phyloP scores from a whole-genome alignment of 257 asterid genomes.

The Haberlea rhodopensis region DNA sequence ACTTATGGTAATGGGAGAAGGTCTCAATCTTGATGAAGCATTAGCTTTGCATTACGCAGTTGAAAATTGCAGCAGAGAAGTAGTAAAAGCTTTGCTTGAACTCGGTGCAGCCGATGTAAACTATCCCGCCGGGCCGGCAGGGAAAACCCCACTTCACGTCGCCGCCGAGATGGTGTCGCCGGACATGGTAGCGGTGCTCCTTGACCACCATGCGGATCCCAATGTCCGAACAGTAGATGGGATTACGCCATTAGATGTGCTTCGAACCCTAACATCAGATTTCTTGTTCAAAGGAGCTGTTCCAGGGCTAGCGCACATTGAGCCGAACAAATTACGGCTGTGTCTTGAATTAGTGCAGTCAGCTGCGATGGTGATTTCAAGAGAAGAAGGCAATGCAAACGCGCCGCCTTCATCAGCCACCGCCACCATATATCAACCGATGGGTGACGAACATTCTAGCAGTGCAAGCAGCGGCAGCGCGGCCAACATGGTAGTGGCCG shows the following conservation, averaged over 20 bases:
- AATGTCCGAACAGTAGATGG: conserved; percentile 78
- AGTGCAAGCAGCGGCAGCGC: conserved; percentile 38
- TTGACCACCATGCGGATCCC: conserved; percentile 97
- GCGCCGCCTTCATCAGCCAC: conserved; percentile 31
- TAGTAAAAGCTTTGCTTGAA: conserved; percentile 77
- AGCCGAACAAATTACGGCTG: conserved; percentile 83
- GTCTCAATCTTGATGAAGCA: conserved; percentile 80
- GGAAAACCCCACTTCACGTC: conserved; percentile 79
- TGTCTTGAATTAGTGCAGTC: conserved; percentile 90
- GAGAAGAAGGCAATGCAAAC: conserved; percentile 71
- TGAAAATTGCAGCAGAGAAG: conserved; percentile 84
- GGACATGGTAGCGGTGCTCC: conserved; percentile 91
- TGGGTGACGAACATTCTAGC: conserved; percentile 47
- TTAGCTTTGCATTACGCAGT: conserved; percentile 85
- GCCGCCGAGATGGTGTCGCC: conserved; percentile 98
- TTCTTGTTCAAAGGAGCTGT: conserved; percentile 84
- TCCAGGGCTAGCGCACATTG: conserved; percentile 72
- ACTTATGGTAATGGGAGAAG: conserved; percentile 99
- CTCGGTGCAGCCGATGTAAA: conserved; percentile 95
- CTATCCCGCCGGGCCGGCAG: conserved; percentile 85
- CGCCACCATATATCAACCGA: conserved; percentile 51
- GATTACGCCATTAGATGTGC: conserved; percentile 72
- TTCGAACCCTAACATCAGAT: conserved; percentile 93
- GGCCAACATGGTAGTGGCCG: conserved; percentile 23
- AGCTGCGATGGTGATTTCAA: conserved; percentile 85